Conservation (phyloP, 331 rosid species). For the Malus hybrid region DNA sequence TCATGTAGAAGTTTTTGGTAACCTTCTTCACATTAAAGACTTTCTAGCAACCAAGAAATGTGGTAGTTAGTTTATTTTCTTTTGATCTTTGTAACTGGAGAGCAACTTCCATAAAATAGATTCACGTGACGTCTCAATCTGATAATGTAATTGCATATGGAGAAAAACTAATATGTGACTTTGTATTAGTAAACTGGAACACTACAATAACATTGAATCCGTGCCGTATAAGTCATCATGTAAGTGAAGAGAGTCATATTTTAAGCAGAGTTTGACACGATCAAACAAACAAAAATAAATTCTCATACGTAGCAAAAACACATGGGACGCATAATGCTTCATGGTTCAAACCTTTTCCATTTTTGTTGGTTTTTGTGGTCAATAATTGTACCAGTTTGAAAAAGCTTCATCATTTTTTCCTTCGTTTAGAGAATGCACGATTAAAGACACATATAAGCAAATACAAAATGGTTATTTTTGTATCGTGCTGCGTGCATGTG, state of each 20-base stretch:
- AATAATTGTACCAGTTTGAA: not conserved
- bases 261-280: not conserved
- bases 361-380: not conserved
- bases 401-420: not conserved
- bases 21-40: not conserved
- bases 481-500: too few species aligned
- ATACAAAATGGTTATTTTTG: too few species aligned
- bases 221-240: not conserved
- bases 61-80: not conserved
- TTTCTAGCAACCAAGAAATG: not conserved
- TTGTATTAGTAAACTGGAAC: too few species aligned
- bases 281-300: not conserved
- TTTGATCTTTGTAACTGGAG: not conserved
- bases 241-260: not conserved
- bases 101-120: not conserved
- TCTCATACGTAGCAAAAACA: not conserved
- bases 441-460: too few species aligned
- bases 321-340: not conserved
- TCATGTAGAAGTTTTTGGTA: not conserved
- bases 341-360: constrained; percentile 3
- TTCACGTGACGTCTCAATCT: not conserved
- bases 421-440: not conserved
- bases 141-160: not conserved
- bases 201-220: not conserved
- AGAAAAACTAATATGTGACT: too few species aligned